These are phyloP conservation scores for Sclerotinia nivalis DNA, from an alignment of 2,329 filamentous ascomycete species.

Conservation along the genomic window DNA sequence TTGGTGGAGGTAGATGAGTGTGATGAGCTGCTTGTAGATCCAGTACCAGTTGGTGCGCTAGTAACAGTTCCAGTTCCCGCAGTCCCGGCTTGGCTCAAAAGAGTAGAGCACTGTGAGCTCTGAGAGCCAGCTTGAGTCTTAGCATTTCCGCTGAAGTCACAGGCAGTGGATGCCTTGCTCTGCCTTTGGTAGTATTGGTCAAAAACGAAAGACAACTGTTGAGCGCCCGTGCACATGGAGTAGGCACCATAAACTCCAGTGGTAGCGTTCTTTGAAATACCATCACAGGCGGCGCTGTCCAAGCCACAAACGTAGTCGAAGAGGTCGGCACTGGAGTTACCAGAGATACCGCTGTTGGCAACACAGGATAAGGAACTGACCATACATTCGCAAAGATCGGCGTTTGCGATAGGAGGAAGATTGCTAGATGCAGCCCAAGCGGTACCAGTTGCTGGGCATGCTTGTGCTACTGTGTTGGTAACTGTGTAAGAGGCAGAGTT, in stretches of 20 bases:
- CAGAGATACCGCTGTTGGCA: conserved; percentile 57
- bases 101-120: conserved; percentile 55
- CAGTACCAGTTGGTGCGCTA: conserved; percentile 46
- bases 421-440: conserved; percentile 69
- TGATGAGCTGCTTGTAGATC: conserved; percentile 35
- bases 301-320: conserved; percentile 74
- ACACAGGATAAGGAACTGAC: conserved; percentile 69
- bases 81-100: conserved; percentile 64
- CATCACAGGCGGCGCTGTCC: conserved; percentile 58
- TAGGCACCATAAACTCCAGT: conserved; percentile 73
- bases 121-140: conserved; percentile 51
- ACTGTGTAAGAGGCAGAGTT: conserved; percentile 68
- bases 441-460: conserved; percentile 67
- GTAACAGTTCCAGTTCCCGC: conserved; percentile 58
- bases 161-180: conserved; percentile 57
- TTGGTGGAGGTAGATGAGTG: conserved; percentile 28
- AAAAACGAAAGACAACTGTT: conserved; percentile 73
- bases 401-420: conserved; percentile 82
- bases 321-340: conserved; percentile 62
- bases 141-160: conserved; percentile 70
- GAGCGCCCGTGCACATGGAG: conserved; percentile 69
- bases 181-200: conserved; percentile 69
- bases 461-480: conserved; percentile 65
- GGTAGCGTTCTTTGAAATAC: conserved; percentile 67
- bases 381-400: conserved; percentile 84